Conservation (phyloP, 1,284 basidiomycete species). For the Rhodotorula mucilaginosa region DNA sequence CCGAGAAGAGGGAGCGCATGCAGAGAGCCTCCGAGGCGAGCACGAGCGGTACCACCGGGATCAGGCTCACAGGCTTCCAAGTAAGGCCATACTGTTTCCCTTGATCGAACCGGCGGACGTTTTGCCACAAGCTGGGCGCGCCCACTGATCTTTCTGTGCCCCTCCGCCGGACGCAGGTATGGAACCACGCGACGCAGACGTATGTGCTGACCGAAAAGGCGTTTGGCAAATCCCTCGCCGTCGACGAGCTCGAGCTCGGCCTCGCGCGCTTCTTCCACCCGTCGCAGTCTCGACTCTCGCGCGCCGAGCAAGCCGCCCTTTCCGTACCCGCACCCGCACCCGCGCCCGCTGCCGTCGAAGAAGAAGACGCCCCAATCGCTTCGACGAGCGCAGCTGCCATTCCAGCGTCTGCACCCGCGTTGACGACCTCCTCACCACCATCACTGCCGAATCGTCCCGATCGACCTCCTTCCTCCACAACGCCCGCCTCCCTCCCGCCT, state of each 20-base stretch:
- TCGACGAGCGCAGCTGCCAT: no score
- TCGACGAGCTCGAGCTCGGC: slow-evolving; percentile 67
- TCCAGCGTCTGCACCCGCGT: no score
- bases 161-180: slow-evolving; percentile 59
- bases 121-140: background rate
- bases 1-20: slow-evolving; percentile 79
- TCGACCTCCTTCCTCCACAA: slow-evolving; percentile 21
- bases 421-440: background rate
- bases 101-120: background rate
- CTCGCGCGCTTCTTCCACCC: slow-evolving; percentile 74
- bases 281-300: slow-evolving; percentile 39
- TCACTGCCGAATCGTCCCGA: background rate
- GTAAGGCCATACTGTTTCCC: slow-evolving; percentile 52
- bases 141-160: background rate
- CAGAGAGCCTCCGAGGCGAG: slow-evolving; percentile 65
- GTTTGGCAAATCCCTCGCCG: slow-evolving; percentile 75
- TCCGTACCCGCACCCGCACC: slow-evolving; percentile 45
- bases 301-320: slow-evolving; percentile 21
- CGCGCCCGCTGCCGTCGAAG: no score
- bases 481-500: slow-evolving; percentile 57
- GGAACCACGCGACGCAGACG: slow-evolving; percentile 60
- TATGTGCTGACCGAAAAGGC: slow-evolving; percentile 67
- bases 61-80: slow-evolving; percentile 85
- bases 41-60: slow-evolving; percentile 67
- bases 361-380: no score